phyloP scores from a whole-genome alignment of 139 green algal species.

The Tetradesmus lagerheimii region DNA sequence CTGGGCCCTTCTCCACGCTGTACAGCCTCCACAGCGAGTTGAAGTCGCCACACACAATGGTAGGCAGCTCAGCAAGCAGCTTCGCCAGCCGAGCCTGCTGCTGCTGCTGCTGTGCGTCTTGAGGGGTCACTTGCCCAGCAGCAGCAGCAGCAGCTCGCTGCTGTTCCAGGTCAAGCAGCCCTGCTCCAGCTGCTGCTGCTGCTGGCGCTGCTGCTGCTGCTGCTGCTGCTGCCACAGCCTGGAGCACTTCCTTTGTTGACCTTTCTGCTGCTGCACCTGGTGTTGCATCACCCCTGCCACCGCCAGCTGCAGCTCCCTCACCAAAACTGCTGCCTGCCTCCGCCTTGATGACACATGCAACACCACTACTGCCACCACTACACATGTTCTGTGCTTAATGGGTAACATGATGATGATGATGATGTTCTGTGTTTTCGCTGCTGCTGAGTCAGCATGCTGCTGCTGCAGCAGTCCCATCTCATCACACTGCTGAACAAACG shows the following conservation, averaged over 20 bases:
- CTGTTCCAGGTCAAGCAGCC: background rate
- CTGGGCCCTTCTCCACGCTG: background rate
- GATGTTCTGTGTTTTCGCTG: no score
- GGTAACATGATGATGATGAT: no score
- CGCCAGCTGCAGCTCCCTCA: background rate
- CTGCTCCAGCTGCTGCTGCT: background rate
- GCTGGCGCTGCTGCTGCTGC: background rate
- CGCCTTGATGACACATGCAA: background rate
- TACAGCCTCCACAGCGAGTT: constrained; percentile 30
- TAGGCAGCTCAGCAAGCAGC: background rate
- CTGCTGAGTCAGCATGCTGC: constrained; percentile 6
- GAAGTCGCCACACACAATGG: constrained; percentile 21
- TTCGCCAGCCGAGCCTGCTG: background rate
- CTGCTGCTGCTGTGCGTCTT: background rate
- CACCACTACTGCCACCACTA: background rate
- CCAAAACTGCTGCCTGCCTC: background rate
- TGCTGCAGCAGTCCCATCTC: background rate
- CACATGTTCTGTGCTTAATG: background rate
- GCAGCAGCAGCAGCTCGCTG: background rate
- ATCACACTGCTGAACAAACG: background rate
- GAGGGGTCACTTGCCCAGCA: background rate
- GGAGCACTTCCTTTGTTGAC: background rate
- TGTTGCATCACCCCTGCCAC: background rate
- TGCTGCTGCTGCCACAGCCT: background rate
- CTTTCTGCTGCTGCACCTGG: background rate